Evolutionary conservation across 2,329 filamentous ascomycete genomes (phyloP), one percentile per base, ranked within the genome.

Genomic region (Celoporthe dispersa): DNA sequence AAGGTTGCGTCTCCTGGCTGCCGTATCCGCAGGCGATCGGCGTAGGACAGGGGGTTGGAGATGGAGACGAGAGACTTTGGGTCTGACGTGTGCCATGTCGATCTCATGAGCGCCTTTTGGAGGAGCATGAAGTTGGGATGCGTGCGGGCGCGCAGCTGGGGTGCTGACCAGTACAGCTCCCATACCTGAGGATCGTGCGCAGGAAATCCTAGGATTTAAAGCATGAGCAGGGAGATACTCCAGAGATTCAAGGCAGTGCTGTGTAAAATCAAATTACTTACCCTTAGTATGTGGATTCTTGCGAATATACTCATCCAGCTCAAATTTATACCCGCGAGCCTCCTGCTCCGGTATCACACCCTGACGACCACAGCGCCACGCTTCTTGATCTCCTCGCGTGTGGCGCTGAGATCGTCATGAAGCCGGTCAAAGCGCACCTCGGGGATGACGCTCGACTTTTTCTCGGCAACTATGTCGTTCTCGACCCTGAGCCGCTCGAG

Each of bases 101-200:
- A 67, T 22, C 64, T 67, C 83, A 92, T 89, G 44, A 94, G 84
- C 35, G 87, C 86, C 9, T 80, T 81, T 74, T 94, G 91, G 0
- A 88, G 83, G 31, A 80, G 77, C 28, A 94, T 80, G 72, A 94
- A 79, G 71, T 89, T 88, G 0, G 89, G 86, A 76, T 94, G 90
- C 0, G 85, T 81, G n/a, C 92, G 86, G 3, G 91, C 91, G 73
- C 86, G 85, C 59, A 92, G 81, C 77, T 94, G 92, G 1, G 90
- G 83, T 1, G 84, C 83, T 0, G 90, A 91, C 91, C 91, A 94
- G 80, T 94, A 94, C 1, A 94, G 81, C 77, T 94, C 92, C 75
- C 88, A 93, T 7, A 94, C 91, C 60, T 92, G 89, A 0, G 91
- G 91, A 57, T 90, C 84, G 61, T 90, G 81, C 0, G 85, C 79